These are phyloP conservation scores for Chrysoporthe deuterocubensis DNA, from an alignment of 2,329 filamentous ascomycete genomes.

Conservation along the genomic window DNA sequence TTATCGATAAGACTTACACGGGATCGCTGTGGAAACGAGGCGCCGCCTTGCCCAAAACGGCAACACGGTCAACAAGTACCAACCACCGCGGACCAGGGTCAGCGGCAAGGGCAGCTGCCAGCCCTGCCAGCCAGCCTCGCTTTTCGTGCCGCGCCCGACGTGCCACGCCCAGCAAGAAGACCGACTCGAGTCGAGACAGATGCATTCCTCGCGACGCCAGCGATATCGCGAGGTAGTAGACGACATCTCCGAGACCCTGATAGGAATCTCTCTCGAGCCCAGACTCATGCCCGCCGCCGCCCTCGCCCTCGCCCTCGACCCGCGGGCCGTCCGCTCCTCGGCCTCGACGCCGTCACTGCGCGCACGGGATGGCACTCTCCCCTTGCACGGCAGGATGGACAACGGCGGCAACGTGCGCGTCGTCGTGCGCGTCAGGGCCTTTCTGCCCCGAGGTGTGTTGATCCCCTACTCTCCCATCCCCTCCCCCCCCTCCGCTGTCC, in stretches of 20 bases:
- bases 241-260: slow-evolving; percentile 38
- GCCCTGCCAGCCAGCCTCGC: slow-evolving; percentile 6
- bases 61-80: slow-evolving; percentile 7
- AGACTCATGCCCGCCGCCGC: slow-evolving; percentile 51
- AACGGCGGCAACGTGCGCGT: slow-evolving; percentile 79
- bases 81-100: slow-evolving; percentile 5
- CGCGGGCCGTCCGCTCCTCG: slow-evolving; percentile 59
- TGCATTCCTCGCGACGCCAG: slow-evolving; percentile 35
- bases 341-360: slow-evolving; percentile 80
- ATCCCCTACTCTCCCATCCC: background rate
- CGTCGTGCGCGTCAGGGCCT: slow-evolving; percentile 79
- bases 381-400: slow-evolving; percentile 60
- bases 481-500: background rate
- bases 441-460: slow-evolving; percentile 71
- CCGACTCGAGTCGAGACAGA: background rate
- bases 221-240: slow-evolving; percentile 34
- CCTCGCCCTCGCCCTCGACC: slow-evolving; percentile 41
- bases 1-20: slow-evolving; percentile 5
- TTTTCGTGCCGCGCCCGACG: no score
- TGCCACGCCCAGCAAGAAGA: background rate
- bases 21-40: slow-evolving; percentile 12
- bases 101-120: background rate
- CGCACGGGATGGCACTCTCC: slow-evolving; percentile 70
- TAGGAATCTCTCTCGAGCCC: slow-evolving; percentile 46
- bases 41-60: slow-evolving; percentile 3